Evolutionary conservation across 2,329 filamentous ascomycete species (phyloP), one percentile per base, ranked within the genome.

Genomic region (Botrytis squamosa): DNA sequence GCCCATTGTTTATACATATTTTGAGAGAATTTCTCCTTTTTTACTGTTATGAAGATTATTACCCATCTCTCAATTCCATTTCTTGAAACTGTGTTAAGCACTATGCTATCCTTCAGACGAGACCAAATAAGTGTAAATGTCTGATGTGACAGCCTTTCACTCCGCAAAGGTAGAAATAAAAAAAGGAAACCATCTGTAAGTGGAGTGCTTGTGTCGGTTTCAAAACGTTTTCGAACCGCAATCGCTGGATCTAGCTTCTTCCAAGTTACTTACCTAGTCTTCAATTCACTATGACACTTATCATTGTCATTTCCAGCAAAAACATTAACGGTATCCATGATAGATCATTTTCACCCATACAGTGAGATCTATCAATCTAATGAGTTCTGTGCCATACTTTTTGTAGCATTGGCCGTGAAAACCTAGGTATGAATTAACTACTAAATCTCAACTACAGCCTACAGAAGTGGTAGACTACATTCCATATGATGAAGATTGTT

Each of bases 141-240:
- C n/a, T 29, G n/a, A 29, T 29, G 4, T 29, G 1, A 3, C 25
- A 29, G n/a, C 6, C 3, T 57, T 29, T 18, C n/a, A 57, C 14
- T 1, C 14, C 4, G 25, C n/a, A 18, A 9, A 55, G 14, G 29
- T 29, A 29, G 2, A 7, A n/a, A 7, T 0, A 29, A n/a, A 8
- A 55, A n/a, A 55, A 9, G 1, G 3, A 29, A 29, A 3, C n/a
- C 12, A 55, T n/a, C 12, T 12, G 0, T 55, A n/a, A 52, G 12
- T 16, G 12, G 8, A 4, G n/a, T 57, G 1, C 3, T 18, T 18
- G 6, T 29, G 6, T 57, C 2, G 4, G 2, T 16, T 18, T 5
- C 3, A 9, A 1, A 57, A 29, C n/a, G 8, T 0, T 29, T 57
- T 8, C 2, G 5, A 29, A 16, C 14, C 6, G 3, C 6, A 55